These are phyloP conservation scores for Halteria grandinella DNA, from an alignment of 73 alveolate species.

Conservation along the genomic window DNA sequence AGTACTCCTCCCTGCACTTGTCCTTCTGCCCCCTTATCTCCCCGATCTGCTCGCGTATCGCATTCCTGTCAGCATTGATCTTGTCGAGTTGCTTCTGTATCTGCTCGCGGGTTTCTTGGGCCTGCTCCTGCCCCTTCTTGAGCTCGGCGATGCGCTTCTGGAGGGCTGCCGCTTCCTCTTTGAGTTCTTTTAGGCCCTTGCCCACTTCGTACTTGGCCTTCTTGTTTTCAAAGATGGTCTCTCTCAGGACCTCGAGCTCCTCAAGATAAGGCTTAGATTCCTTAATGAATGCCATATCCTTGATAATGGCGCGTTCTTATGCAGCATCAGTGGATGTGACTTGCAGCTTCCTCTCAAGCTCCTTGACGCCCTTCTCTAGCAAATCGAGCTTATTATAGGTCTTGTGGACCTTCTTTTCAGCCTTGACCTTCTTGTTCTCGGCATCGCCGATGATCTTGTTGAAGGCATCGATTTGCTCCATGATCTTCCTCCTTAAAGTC, in stretches of 20 bases:
- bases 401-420: conserved; percentile 24
- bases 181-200: conserved; percentile 18
- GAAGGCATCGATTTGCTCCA: conserved; percentile 8
- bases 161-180: neutral
- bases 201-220: conserved; percentile 14
- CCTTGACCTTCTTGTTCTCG: conserved; percentile 12
- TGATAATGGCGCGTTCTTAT: neutral
- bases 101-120: neutral
- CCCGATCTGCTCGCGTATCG: neutral
- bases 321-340: conserved; percentile 25
- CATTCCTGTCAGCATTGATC: conserved; percentile 15
- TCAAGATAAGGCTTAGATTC: conserved; percentile 40
- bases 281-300: conserved; percentile 13
- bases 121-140: conserved; percentile 9
- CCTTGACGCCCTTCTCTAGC: conserved; percentile 9
- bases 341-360: conserved; percentile 10
- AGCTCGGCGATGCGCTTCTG: neutral
- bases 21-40: conserved; percentile 17
- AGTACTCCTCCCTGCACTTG: conserved; percentile 29
- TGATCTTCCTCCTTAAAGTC: neutral
- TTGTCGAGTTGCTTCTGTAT: conserved; percentile 16
- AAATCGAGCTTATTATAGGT: conserved; percentile 22
- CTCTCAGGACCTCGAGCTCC: neutral
- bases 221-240: neutral
- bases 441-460: neutral